Evolutionary conservation across 2,329 filamentous ascomycete genomes (phyloP).

Genomic region (Colletotrichum abscissum): DNA sequence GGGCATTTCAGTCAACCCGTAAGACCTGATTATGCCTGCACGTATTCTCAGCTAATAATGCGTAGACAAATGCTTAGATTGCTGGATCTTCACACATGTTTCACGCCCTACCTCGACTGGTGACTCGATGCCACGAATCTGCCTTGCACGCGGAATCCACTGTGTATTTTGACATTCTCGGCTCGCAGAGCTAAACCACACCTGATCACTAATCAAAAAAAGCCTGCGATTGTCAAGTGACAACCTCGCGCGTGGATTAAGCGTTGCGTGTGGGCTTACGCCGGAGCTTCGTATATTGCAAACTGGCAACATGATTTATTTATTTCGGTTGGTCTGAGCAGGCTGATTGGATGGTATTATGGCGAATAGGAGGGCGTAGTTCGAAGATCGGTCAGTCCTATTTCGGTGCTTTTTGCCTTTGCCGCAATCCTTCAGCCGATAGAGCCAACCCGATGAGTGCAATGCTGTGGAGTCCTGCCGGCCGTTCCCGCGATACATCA

Average conservation of each 20-base stretch:
- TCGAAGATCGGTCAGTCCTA: not conserved
- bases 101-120: slow-evolving; percentile 1
- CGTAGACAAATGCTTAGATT: slow-evolving; percentile 23
- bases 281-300: not conserved
- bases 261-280: not conserved
- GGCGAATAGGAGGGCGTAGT: slow-evolving; percentile 4
- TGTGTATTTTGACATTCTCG: not conserved
- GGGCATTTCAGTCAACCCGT: slow-evolving; percentile 28
- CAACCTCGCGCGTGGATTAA: not conserved
- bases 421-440: slow-evolving; percentile 7
- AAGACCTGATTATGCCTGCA: slow-evolving; percentile 27
- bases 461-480: not conserved
- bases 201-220: not conserved
- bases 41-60: slow-evolving; percentile 30
- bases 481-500: not conserved
- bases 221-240: not conserved
- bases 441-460: not conserved
- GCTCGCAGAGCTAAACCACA: not conserved
- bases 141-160: not conserved
- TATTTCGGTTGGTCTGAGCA: not conserved
- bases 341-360: not conserved
- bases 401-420: slow-evolving; percentile 1
- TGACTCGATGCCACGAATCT: slow-evolving; percentile 5
- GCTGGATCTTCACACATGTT: slow-evolving; percentile 11
- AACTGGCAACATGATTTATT: not conserved